Conservation (phyloP, 345 rosid genomes). For the Nephelium lappaceum region DNA sequence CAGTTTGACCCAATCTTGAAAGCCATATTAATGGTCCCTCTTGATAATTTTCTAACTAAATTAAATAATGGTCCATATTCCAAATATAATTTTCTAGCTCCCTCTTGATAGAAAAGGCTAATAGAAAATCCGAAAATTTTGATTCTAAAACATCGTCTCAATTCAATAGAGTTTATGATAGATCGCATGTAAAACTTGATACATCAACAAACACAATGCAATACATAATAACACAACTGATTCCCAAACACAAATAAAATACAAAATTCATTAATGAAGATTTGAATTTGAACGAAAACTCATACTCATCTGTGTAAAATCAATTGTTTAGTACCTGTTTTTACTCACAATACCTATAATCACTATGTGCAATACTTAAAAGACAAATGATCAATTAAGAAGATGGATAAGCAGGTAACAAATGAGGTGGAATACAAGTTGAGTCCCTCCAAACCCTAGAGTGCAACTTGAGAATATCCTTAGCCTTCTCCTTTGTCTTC, state of each 20-base stretch:
- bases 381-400: constrained; percentile 9
- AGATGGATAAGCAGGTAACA: constrained; percentile 50
- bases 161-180: not conserved
- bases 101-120: too few species aligned
- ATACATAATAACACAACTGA: not conserved
- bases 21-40: too few species aligned
- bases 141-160: not conserved
- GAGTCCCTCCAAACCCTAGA: constrained; percentile 58
- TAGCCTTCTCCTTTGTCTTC: constrained; percentile 54
- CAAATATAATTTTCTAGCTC: too few species aligned
- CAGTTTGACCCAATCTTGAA: too few species aligned
- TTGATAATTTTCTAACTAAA: too few species aligned
- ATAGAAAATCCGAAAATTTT: not conserved
- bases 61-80: too few species aligned
- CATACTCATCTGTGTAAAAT: not conserved
- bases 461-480: constrained; percentile 52
- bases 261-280: not conserved
- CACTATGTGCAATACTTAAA: not conserved
- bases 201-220: not conserved
- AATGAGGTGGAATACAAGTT: constrained; percentile 49
- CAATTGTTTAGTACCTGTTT: not conserved
- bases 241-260: not conserved
- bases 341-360: not conserved
- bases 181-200: not conserved
- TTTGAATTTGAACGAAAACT: not conserved